These are phyloP conservation scores for Russula ochroleuca DNA, from an alignment of 768 basidiomycete genomes.

Conservation along the genomic window DNA sequence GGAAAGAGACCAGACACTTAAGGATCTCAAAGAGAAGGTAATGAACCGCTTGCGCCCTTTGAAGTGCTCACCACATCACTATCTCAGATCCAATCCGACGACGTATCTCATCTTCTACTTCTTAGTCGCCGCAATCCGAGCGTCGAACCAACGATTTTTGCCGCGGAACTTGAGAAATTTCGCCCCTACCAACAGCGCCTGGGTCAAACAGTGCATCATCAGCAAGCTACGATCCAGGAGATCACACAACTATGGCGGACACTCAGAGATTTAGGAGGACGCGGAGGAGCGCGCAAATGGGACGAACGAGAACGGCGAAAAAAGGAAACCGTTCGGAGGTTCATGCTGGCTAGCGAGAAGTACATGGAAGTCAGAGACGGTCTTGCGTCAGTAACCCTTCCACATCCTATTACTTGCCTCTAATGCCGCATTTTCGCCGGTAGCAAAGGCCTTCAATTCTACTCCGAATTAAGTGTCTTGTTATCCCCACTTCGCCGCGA, in stretches of 20 bases:
- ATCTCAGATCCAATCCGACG: conserved; percentile 83
- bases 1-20: conserved; percentile 82
- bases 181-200: conserved; percentile 84
- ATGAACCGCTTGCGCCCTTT: not conserved
- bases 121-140: conserved; percentile 82
- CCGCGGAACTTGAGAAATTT: conserved; percentile 94
- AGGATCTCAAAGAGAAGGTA: conserved; percentile 96
- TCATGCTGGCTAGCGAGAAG: conserved; percentile 71
- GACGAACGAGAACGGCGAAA: conserved; percentile 78
- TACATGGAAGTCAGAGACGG: conserved; percentile 88
- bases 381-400: conserved; percentile 55
- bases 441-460: conserved; percentile 89
- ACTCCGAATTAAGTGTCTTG: conserved; percentile 70
- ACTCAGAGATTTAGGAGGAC: conserved; percentile 67
- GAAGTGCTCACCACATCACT: conserved; percentile 4
- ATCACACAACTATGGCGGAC: conserved; percentile 67
- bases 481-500: conserved; percentile 53
- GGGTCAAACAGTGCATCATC: conserved; percentile 69
- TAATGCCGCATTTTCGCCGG: conserved; percentile 14
- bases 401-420: conserved; percentile 18
- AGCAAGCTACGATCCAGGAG: conserved; percentile 70
- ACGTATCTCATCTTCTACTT: conserved; percentile 91
- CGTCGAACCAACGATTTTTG: conserved; percentile 85
- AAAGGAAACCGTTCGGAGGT: conserved; percentile 66
- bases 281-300: conserved; percentile 74